Percentiles rank a stretch among this genome's conserved stretches.
Conservation (phyloP, 768 basidiomycete genomes). For the Gyrodon lividus region DNA sequence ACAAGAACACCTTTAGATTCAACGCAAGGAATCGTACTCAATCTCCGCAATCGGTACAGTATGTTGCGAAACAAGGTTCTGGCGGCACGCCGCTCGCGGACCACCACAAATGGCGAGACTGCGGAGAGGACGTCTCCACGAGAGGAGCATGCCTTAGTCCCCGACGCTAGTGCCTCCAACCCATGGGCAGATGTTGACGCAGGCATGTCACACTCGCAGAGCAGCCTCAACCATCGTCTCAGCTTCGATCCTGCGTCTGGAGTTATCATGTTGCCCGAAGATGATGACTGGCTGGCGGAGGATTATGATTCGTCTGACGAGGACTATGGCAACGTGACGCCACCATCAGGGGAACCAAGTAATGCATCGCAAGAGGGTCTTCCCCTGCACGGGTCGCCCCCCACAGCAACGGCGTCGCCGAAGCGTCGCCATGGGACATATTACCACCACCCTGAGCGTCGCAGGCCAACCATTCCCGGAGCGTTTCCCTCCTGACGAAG, state of each 20-base stretch:
- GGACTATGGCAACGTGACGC: slow-evolving; percentile 38
- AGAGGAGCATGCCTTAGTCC: slow-evolving; percentile 22
- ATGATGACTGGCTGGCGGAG: slow-evolving; percentile 60
- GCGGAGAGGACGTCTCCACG: neutral
- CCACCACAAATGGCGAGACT: slow-evolving; percentile 8
- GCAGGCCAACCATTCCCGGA: slow-evolving; percentile 53
- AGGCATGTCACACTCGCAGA: slow-evolving; percentile 22
- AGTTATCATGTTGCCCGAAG: slow-evolving; percentile 84
- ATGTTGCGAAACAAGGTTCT: slow-evolving; percentile 39
- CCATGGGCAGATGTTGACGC: slow-evolving; percentile 57
- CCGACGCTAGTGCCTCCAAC: slow-evolving; percentile 38
- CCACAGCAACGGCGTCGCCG: slow-evolving; percentile 36
- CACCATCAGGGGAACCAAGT: slow-evolving; percentile 19
- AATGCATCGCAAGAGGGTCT: slow-evolving; percentile 26
- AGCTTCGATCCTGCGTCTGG: slow-evolving; percentile 87
- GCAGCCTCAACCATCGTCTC: slow-evolving; percentile 52
- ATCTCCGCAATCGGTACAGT: slow-evolving; percentile 71
- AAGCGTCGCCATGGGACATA: slow-evolving; percentile 72
- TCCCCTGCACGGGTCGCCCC: slow-evolving; percentile 6
- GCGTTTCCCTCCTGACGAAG: slow-evolving; percentile 41
- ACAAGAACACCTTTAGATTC: slow-evolving; percentile 39
- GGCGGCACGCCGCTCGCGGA: slow-evolving; percentile 9
- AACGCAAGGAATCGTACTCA: slow-evolving; percentile 75
- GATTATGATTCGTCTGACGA: slow-evolving; percentile 49
- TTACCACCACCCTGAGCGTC: slow-evolving; percentile 81